Conservation (phyloP, 352 stramenopile genomes). For the Pythium chondricola region DNA sequence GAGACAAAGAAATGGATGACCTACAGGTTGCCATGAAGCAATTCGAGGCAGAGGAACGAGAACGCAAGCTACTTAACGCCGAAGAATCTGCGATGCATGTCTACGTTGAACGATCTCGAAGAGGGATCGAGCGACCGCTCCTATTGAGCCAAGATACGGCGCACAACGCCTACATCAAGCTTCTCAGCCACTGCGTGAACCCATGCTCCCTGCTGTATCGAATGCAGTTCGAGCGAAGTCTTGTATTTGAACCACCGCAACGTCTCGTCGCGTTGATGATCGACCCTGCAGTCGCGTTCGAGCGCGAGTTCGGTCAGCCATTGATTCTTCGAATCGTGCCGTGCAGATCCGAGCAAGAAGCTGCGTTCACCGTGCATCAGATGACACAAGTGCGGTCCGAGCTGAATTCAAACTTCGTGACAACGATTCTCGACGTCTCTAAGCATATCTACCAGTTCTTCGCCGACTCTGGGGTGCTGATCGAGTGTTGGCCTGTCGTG, state of each 20-base stretch:
- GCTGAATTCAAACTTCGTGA: conserved; percentile 36
- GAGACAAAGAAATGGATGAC: conserved; percentile 10
- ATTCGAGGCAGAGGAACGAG: conserved; percentile 40
- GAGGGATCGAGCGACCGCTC: conserved; percentile 31
- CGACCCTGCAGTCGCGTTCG: conserved; percentile 9
- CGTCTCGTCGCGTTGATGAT: conserved; percentile 31
- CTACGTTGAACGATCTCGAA: conserved; percentile 36
- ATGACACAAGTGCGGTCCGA: conserved; percentile 28
- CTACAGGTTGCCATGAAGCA: conserved; percentile 22
- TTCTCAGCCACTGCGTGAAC: conserved; percentile 49
- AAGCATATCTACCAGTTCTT: conserved; percentile 65
- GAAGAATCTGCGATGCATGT: conserved; percentile 47
- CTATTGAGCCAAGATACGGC: conserved; percentile 44
- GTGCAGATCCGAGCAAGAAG: conserved; percentile 38
- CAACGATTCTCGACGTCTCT: conserved; percentile 18
- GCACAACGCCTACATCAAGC: conserved; percentile 37
- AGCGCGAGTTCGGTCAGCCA: neutral
- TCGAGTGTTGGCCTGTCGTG: conserved; percentile 55
- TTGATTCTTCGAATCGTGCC: conserved; percentile 42
- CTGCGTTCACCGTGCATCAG: conserved; percentile 26
- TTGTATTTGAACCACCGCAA: conserved; percentile 30
- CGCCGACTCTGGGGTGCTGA: conserved; percentile 43
- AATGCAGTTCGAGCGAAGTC: conserved; percentile 41
- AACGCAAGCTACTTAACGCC: conserved; percentile 31
- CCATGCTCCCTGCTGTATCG: conserved; percentile 36